These are phyloP conservation scores for Salix arbutifolia DNA, from an alignment of 345 rosid species.

Conservation along the genomic window DNA sequence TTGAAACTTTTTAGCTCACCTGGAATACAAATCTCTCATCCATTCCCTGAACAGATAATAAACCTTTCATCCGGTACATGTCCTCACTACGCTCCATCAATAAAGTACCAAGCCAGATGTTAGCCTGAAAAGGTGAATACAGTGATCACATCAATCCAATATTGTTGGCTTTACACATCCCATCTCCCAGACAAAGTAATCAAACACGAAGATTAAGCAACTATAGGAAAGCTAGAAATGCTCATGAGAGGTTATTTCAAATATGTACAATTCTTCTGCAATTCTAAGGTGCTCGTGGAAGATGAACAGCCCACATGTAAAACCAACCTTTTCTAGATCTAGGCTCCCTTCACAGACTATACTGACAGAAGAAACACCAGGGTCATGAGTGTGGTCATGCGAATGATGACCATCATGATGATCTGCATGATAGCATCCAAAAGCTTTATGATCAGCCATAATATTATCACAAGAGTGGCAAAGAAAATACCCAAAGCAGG, in stretches of 20 bases:
- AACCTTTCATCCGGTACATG: constrained; percentile 96
- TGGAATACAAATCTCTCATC: constrained; percentile 88
- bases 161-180: background rate
- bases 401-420: constrained; percentile 67
- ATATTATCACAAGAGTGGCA: background rate
- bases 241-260: background rate
- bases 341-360: constrained; percentile 88
- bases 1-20: constrained; percentile 30
- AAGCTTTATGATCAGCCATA: background rate
- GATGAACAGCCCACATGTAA: background rate
- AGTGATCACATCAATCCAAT: constrained; percentile 1
- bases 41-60: constrained; percentile 75
- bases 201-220: background rate
- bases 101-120: constrained; percentile 90
- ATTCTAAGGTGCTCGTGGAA: background rate
- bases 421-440: constrained; percentile 37
- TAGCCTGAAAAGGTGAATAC: constrained; percentile 61
- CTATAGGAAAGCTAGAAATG: background rate
- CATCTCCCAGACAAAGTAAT: background rate
- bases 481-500: background rate
- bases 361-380: constrained; percentile 91
- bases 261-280: background rate
- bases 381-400: constrained; percentile 92
- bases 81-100: constrained; percentile 83
- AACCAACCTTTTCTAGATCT: constrained; percentile 87